phyloP scores from a whole-genome alignment of 1,284 basidiomycete species.

The Sparassis latifolia region DNA sequence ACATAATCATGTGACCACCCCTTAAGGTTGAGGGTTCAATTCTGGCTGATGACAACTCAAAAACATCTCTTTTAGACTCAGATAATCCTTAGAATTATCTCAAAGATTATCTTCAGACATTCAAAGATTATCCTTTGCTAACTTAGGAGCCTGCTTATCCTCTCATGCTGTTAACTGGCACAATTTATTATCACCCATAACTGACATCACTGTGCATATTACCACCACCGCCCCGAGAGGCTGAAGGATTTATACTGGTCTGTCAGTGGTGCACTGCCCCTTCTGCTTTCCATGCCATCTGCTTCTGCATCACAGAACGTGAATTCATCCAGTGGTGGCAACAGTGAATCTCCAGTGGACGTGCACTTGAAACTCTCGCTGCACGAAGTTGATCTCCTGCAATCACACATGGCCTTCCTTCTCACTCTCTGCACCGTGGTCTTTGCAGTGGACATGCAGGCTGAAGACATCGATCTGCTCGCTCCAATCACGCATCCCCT shows the following conservation, averaged over 20 bases:
- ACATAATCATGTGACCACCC: too few species aligned
- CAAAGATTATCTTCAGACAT: too few species aligned
- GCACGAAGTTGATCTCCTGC: slow-evolving; percentile 87
- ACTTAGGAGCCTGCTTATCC: too few species aligned
- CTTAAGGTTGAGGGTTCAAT: too few species aligned
- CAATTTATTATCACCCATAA: too few species aligned
- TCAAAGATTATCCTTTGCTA: too few species aligned
- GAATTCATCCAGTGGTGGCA: slow-evolving; percentile 2
- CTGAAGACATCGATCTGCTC: slow-evolving; percentile 76
- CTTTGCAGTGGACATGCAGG: slow-evolving; percentile 50
- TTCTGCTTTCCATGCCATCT: slow-evolving; percentile 61
- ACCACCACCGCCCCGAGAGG: slow-evolving; percentile 76
- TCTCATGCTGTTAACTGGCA: too few species aligned
- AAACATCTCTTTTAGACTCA: too few species aligned
- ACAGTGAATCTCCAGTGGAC: slow-evolving; percentile 32
- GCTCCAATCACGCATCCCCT: slow-evolving; percentile 74
- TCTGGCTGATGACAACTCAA: too few species aligned
- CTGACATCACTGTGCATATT: too few species aligned
- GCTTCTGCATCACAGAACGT: neutral
- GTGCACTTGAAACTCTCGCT: slow-evolving; percentile 78
- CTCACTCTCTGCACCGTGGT: slow-evolving; percentile 77
- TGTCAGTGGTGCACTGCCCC: slow-evolving; percentile 86
- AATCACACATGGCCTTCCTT: slow-evolving; percentile 75
- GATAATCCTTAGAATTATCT: too few species aligned
- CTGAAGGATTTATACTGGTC: slow-evolving; percentile 87